phyloP scores from a whole-genome alignment of 257 asterid genomes.

The Solanum clarkiae region DNA sequence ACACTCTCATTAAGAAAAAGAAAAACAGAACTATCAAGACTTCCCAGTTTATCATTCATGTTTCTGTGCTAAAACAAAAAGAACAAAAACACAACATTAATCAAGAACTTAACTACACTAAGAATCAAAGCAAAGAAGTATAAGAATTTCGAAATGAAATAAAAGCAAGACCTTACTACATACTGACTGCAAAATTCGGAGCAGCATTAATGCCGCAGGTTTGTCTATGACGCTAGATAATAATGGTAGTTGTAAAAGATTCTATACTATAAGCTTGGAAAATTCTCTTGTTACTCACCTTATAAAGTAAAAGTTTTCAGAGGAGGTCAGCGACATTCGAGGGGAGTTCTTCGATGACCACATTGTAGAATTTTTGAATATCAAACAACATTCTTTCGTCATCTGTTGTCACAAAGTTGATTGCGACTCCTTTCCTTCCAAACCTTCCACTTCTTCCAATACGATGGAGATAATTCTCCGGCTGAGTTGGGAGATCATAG shows the following conservation, averaged over 20 bases:
- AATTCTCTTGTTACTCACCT: not conserved
- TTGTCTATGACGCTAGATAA: not conserved
- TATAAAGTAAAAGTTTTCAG: not conserved
- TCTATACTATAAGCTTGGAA: not conserved
- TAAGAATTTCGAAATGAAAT: not conserved
- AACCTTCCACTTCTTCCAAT: constrained; percentile 75
- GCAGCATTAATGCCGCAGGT: not conserved
- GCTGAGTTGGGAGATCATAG: constrained; percentile 71
- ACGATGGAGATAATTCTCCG: constrained; percentile 68
- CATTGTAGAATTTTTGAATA: constrained; percentile 71
- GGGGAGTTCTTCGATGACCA: constrained; percentile 58
- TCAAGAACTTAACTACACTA: not conserved
- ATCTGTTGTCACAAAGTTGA: constrained; percentile 49
- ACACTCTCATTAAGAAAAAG: not conserved
- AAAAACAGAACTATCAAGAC: not conserved
- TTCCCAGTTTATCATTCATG: not conserved
- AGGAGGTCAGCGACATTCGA: constrained; percentile 70
- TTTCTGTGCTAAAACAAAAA: not conserved
- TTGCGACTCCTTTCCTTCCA: constrained; percentile 71
- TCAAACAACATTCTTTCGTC: constrained; percentile 64
- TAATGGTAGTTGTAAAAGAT: not conserved
- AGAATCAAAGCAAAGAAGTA: not conserved
- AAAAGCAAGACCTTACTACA: not conserved
- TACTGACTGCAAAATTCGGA: not conserved
- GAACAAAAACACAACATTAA: not conserved